A percentile compares a stretch with the other conserved stretches of the same genome.
These are phyloP conservation scores for Pholiota conissans DNA, from an alignment of 768 basidiomycete genomes.

Conservation along the genomic window DNA sequence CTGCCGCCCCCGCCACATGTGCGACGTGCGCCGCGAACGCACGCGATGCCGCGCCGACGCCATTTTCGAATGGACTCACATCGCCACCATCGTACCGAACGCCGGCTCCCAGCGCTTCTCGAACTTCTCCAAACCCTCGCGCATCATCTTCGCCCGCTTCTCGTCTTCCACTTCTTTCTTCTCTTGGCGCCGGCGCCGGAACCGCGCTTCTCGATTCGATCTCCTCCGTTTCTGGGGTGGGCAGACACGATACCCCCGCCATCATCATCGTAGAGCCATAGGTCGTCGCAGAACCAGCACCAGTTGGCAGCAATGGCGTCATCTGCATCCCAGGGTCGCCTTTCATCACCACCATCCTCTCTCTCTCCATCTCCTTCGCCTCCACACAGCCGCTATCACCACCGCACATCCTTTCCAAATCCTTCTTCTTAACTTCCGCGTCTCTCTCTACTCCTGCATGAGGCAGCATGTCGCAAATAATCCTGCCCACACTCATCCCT, in stretches of 20 bases:
- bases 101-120: neutral
- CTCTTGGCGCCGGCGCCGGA: neutral
- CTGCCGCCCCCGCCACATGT: neutral
- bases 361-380: neutral
- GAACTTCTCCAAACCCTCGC: neutral
- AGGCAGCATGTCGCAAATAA: constrained; percentile 62
- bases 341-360: neutral
- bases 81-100: neutral
- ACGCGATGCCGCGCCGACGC: neutral
- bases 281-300: too few species aligned
- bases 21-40: constrained; percentile 1
- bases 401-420: too few species aligned
- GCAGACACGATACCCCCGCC: constrained; percentile 20
- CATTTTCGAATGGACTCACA: neutral
- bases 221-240: constrained; percentile 25
- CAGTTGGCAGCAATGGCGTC: too few species aligned
- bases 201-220: neutral
- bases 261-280: too few species aligned
- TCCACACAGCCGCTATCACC: neutral
- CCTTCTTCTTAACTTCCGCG: too few species aligned
- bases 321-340: neutral
- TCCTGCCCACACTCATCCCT: constrained; percentile 21
- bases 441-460: neutral
- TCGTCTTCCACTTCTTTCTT: neutral
- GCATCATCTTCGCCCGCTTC: neutral